phyloP scores from a whole-genome alignment of 108 stramenopile genomes.

The Schizochytrium sp. region DNA sequence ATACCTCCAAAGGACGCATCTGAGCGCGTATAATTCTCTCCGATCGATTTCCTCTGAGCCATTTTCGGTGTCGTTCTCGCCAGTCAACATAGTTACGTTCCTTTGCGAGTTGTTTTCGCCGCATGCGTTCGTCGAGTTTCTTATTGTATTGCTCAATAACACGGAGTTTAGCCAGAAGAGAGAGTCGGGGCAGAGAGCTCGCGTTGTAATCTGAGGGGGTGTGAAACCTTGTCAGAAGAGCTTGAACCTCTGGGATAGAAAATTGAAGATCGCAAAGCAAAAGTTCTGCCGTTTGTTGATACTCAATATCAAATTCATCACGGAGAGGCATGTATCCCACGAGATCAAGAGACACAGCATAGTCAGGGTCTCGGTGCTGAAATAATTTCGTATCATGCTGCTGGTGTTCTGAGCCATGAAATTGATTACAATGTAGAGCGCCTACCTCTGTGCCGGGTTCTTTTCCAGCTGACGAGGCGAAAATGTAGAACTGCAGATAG shows the following conservation, averaged over 20 bases:
- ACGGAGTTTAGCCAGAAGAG: not conserved
- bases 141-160: not conserved
- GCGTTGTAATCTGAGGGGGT: not conserved
- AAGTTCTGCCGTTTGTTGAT: slow-evolving; percentile 6
- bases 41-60: not conserved
- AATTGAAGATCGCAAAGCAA: slow-evolving; percentile 3
- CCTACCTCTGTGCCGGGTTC: not conserved
- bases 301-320: slow-evolving; percentile 28
- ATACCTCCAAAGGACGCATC: slow-evolving; percentile 6
- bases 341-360: not conserved
- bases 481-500: not conserved
- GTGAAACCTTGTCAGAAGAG: not conserved
- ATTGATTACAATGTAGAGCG: not conserved
- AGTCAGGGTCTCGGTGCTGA: too few species aligned
- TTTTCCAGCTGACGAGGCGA: too few species aligned
- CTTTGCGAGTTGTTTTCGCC: not conserved
- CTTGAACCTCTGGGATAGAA: not conserved
- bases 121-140: not conserved
- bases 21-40: not conserved
- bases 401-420: not conserved
- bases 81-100: not conserved
- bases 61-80: not conserved
- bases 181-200: not conserved
- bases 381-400: not conserved
- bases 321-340: slow-evolving; percentile 44